Evolutionary conservation across 2,329 filamentous ascomycete species (phyloP), one percentile per base, ranked within the genome.

Genomic region (Grosmannia penicillata): DNA sequence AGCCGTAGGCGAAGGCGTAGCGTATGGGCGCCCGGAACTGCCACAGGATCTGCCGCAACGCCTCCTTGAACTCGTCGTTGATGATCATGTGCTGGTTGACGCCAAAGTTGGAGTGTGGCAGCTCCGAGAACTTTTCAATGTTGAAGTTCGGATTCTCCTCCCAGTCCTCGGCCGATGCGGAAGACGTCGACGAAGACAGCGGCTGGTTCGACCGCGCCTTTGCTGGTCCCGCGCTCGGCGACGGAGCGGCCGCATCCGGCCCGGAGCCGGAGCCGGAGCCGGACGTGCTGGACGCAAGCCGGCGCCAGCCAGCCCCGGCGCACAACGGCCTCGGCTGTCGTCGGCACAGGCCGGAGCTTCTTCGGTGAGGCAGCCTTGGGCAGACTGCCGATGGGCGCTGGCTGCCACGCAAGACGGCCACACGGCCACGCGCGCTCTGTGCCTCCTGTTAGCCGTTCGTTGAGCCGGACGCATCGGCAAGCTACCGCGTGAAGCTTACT

Each of bases 1-100:
- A 96, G 18, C 91, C 91, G 54, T 98, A 98, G 2, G 91, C 91
- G 57, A 98, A 94, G 13, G 87, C 89, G 63, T 96, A 96, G 40
- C 87, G 77, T 48, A 98, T 93, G 0, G 91, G 89, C 1, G 91
- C 89, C 37, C 79, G 72, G 58, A 98, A 96, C 51, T 93, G 75
- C 73, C 86, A 91, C 18, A 95, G 65, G 46, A 96, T 82, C 50
- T 86, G 75, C 38, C 87, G 76, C 51, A 98, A 61, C 11, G 80
- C 80, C 57, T 95, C 82, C 53, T 94, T 95, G 58, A 96, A 91
- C 56, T 96, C 87, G 53, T 85, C 78, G 54, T 96, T 93, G 53
- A 96, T 93, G 43, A 85, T 70, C 67, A 96, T 93, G 60, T 96
- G 83, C 58, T 98, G 91, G 50, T 98, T 98, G 49, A 87, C 78